Base-by-base conservation (phyloP, 2,329 filamentous ascomycete genomes). In the Ascochyta viciae-villosae region DNA sequence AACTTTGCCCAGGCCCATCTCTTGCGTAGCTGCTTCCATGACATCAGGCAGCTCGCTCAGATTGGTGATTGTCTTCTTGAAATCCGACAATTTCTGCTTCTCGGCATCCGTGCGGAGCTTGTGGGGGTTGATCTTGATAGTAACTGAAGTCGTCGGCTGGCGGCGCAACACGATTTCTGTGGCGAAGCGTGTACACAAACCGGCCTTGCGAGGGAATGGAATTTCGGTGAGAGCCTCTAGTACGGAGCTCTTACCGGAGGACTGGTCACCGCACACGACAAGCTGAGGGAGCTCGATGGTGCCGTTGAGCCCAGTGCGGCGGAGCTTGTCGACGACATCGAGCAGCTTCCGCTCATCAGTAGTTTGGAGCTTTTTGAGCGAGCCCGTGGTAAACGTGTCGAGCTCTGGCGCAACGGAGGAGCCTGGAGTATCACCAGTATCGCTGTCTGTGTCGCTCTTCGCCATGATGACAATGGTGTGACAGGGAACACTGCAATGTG, bases 171-270 rank as follows among this genome's bases (percentile, higher is more conserved):
- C 77, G 38, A 83, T 81, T 42, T 67, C 56, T 0, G 84, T 88
- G 0, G 85, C 81, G 54, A 87, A 87, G 0, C 83, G 77, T 0
- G 86, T 88, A 63, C 84, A 87, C 0, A 84, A 43, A 19, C 73
- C 79, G 3, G 79, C 79, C 4, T 85, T 81, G 6, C 80, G 73
- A 0, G 84, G 83, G 39, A 88, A 87, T 0, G 79, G 79, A 2
- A 89, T 81, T 5, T 82, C 79, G 0, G 85, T 84, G 38, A 89
- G 84, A 0, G 85, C 86, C 59, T 88, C 83, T 0, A 89, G 78
- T 0, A 87, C 83, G 0, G 85, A 88, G 16, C 82, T 86, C 64
- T 89, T 89, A 2, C 86, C 86, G 0, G 82, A 81, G 0, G 82
- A 61, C n/a, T 61, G 58, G 9, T 60, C 57, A 5, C 57, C 56